Percentiles rank a stretch among this genome's conserved stretches.
Evolutionary conservation across 257 asterid genomes (phyloP).

Genomic region (Fraxinus quadrangulata): DNA sequence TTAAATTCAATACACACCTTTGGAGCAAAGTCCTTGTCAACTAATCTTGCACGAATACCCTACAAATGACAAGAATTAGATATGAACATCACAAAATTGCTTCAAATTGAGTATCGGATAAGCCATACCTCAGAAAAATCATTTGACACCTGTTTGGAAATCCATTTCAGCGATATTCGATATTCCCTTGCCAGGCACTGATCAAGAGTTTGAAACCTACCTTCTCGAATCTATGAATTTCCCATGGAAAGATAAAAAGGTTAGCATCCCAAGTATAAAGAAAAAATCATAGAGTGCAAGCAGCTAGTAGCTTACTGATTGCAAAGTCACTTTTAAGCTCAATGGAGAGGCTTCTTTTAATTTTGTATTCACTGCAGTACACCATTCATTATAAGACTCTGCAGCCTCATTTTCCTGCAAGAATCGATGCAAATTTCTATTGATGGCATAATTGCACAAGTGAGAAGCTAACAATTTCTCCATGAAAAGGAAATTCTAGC

Average conservation of each 20-base stretch:
- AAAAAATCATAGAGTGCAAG: constrained; percentile 10
- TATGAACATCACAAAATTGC: constrained; percentile 2
- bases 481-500: neutral
- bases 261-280: neutral
- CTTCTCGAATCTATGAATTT: constrained; percentile 74
- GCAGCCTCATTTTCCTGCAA: constrained; percentile 66
- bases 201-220: constrained; percentile 91
- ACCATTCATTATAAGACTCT: constrained; percentile 54
- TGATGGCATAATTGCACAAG: neutral
- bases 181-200: constrained; percentile 86
- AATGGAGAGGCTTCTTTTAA: constrained; percentile 83
- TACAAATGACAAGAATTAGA: constrained; percentile 26
- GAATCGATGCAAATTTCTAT: constrained; percentile 8
- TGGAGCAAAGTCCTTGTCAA: constrained; percentile 93
- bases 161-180: constrained; percentile 67
- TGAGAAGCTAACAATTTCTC: neutral
- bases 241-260: constrained; percentile 18
- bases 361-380: constrained; percentile 42
- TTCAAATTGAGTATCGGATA: neutral
- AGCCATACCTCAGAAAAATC: constrained; percentile 77
- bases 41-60: constrained; percentile 95
- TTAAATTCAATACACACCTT: constrained; percentile 53
- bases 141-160: constrained; percentile 58
- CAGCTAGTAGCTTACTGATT: constrained; percentile 62
- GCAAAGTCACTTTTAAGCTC: constrained; percentile 91